Percentiles rank a stretch among this genome's conserved stretches.
phyloP scores from a whole-genome alignment of 129 eudicot genomes.

The Sambucus nigra region DNA sequence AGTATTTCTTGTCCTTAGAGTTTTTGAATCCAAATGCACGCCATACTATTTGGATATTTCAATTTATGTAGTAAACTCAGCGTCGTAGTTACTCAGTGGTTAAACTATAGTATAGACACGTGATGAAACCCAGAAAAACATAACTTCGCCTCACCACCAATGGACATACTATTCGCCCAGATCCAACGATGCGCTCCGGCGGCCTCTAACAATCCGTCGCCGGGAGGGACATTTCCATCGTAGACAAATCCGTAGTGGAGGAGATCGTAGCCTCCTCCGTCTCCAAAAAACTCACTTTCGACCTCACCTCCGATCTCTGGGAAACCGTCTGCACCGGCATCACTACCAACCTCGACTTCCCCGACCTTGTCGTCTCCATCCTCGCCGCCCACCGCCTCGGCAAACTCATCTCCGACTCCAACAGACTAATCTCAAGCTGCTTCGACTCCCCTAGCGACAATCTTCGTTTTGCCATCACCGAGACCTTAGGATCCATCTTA shows the following conservation, averaged over 20 bases:
- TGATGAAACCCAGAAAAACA: no score
- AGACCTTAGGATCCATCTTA: constrained; percentile 84
- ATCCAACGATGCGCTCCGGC: constrained; percentile 98
- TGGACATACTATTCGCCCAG: constrained; percentile 96
- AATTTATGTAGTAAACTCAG: no score
- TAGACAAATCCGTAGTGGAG: constrained; percentile 91
- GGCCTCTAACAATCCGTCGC: constrained; percentile 98
- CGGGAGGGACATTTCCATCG: constrained; percentile 87
- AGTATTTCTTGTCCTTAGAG: no score
- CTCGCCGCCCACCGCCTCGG: constrained; percentile 81
- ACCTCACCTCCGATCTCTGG: constrained; percentile 90
- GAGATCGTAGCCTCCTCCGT: constrained; percentile 96
- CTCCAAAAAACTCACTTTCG: constrained; percentile 86
- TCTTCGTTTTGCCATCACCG: constrained; percentile 76
- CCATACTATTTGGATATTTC: no score
- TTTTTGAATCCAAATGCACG: no score
- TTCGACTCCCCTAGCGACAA: constrained; percentile 76
- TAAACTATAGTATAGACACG: no score
- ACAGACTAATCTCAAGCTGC: constrained; percentile 56
- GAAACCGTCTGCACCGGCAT: constrained; percentile 75
- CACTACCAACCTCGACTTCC: constrained; percentile 68
- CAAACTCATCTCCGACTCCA: constrained; percentile 53
- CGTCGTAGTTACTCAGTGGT: no score
- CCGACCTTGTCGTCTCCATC: constrained; percentile 88
- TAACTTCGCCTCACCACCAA: not conserved